A percentile compares a stretch with the other conserved stretches of the same genome.
Evolutionary conservation across 1,284 basidiomycete species (phyloP).

Genomic region (Ganoderma leucocontextum): DNA sequence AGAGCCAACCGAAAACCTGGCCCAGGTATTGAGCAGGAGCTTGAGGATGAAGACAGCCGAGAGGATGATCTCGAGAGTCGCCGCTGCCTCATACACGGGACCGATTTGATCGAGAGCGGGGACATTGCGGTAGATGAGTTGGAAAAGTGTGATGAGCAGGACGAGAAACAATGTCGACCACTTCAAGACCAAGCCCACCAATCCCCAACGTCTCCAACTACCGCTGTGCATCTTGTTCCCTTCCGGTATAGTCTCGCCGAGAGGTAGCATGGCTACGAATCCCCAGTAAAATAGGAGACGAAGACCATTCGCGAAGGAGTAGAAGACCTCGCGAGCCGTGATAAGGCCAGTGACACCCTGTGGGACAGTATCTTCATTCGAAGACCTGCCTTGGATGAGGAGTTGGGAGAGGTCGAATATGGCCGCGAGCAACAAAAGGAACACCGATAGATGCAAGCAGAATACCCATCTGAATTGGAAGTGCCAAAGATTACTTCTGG

Average conservation of each 20-base stretch:
- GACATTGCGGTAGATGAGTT: conserved; percentile 70
- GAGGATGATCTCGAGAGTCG: conserved; percentile 63
- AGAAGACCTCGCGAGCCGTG: conserved; percentile 64
- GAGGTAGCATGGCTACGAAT: conserved; percentile 64
- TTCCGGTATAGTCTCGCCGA: conserved; percentile 45
- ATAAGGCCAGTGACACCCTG: conserved; percentile 49
- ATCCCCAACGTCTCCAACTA: conserved; percentile 71
- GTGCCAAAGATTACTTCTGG: conserved; percentile 2
- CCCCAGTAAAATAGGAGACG: conserved; percentile 76
- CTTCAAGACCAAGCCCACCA: conserved; percentile 59
- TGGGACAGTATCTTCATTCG: conserved; percentile 37
- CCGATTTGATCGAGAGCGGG: conserved; percentile 52
- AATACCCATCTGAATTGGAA: conserved; percentile 51
- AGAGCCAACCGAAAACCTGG: conserved; percentile 39
- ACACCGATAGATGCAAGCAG: conserved; percentile 63
- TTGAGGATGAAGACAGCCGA: conserved; percentile 70
- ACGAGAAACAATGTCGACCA: conserved; percentile 55
- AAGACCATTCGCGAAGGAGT: conserved; percentile 63
- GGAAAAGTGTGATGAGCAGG: conserved; percentile 58
- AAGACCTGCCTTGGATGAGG: conserved; percentile 50
- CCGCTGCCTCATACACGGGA: conserved; percentile 63
- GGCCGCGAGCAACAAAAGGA: conserved; percentile 68
- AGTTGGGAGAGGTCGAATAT: conserved; percentile 71
- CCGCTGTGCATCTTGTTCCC: conserved; percentile 55
- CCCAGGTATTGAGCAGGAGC: conserved; percentile 63